These are phyloP conservation scores for Septoria linicola DNA, from an alignment of 2,329 filamentous ascomycete species.

Conservation along the genomic window DNA sequence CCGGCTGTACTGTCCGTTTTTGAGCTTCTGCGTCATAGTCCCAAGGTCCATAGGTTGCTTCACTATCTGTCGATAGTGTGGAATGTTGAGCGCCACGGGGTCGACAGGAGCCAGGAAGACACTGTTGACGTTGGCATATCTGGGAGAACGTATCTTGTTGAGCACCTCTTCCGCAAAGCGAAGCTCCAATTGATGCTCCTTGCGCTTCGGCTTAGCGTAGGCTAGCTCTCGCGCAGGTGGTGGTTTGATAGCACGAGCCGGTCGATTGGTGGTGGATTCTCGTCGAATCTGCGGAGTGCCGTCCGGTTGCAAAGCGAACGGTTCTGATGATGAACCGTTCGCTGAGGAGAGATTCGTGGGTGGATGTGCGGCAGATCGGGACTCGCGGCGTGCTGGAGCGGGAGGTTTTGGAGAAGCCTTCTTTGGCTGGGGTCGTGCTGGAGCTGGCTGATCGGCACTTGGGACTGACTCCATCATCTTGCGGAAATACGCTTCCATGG, in stretches of 20 bases:
- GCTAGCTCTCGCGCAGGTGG: slow-evolving; percentile 89
- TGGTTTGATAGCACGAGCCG: slow-evolving; percentile 90
- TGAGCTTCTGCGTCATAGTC: slow-evolving; percentile 77
- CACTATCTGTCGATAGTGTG: slow-evolving; percentile 87
- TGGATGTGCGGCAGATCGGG: slow-evolving; percentile 25
- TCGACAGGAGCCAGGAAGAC: slow-evolving; percentile 86
- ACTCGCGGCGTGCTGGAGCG: slow-evolving; percentile 34
- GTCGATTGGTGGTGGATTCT: slow-evolving; percentile 78
- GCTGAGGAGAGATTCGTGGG: slow-evolving; percentile 39
- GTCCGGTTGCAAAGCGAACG: slow-evolving; percentile 75
- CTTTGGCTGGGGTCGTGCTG: slow-evolving; percentile 48
- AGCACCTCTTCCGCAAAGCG: slow-evolving; percentile 85
- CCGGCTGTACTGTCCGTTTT: slow-evolving; percentile 73
- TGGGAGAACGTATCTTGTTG: slow-evolving; percentile 71
- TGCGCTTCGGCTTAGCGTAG: slow-evolving; percentile 84
- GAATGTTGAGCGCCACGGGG: slow-evolving; percentile 89
- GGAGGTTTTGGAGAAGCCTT: slow-evolving; percentile 34
- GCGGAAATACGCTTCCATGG: slow-evolving; percentile 59
- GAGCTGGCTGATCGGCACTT: slow-evolving; percentile 56
- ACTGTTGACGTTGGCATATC: slow-evolving; percentile 65
- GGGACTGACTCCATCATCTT: slow-evolving; percentile 62
- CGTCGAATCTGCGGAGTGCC: slow-evolving; percentile 80
- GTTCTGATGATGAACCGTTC: slow-evolving; percentile 49
- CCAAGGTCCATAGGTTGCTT: slow-evolving; percentile 95
- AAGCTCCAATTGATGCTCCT: slow-evolving; percentile 84